These are phyloP conservation scores for Lipomyces yamadae DNA, from an alignment of 805 yeast genomes.

Conservation along the genomic window DNA sequence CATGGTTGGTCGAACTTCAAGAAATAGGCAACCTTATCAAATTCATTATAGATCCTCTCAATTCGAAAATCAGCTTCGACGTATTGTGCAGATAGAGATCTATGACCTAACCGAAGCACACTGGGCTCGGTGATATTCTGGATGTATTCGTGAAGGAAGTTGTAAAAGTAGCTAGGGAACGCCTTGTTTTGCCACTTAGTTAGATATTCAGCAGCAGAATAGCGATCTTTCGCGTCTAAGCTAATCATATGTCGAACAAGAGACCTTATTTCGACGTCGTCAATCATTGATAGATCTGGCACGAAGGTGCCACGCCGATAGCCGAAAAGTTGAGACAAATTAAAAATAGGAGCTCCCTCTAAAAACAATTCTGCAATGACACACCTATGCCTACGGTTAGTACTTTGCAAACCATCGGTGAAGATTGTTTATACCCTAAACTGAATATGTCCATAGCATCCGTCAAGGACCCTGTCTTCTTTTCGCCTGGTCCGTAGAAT, in stretches of 20 bases:
- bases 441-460: conserved; percentile 72
- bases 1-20: conserved; percentile 46
- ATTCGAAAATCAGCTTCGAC: conserved; percentile 62
- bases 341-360: conserved; percentile 86
- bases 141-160: conserved; percentile 72
- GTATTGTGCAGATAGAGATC: conserved; percentile 40
- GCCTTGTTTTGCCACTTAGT: conserved; percentile 49
- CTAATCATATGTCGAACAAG: conserved; percentile 68
- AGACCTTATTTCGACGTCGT: conserved; percentile 53
- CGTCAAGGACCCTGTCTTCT: conserved; percentile 50
- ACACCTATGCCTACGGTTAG: conserved; percentile 50
- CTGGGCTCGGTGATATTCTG: conserved; percentile 47
- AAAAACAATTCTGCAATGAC: conserved; percentile 85
- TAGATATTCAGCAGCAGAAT: conserved; percentile 60
- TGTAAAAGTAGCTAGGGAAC: conserved; percentile 40
- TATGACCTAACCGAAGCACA: conserved; percentile 30
- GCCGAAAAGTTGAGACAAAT: conserved; percentile 83
- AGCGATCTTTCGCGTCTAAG: conserved; percentile 65
- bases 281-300: conserved; percentile 66
- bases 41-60: conserved; percentile 62
- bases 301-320: conserved; percentile 70
- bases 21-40: conserved; percentile 54
- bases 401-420: background rate
- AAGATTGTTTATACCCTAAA: conserved; percentile 40
- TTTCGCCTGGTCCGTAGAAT: conserved; percentile 51